These are phyloP conservation scores for Coemansia sp. DNA, from an alignment of 192 early-diverging fungal genomes.

Conservation along the genomic window DNA sequence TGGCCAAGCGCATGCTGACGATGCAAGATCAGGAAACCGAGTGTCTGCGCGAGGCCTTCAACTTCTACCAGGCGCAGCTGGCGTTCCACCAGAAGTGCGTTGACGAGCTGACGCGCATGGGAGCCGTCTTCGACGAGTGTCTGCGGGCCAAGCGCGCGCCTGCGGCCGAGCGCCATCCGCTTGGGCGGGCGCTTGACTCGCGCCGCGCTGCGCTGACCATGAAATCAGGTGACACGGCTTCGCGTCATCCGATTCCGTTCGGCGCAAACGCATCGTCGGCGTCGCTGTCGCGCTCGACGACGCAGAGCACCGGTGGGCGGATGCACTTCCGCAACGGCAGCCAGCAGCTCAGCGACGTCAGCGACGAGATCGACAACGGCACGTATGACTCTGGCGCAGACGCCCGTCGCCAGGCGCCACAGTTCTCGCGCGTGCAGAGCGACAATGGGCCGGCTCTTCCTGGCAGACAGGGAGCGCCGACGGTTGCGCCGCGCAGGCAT, in stretches of 20 bases:
- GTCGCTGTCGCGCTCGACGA: constrained; percentile 34
- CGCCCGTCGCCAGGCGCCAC: constrained; percentile 43
- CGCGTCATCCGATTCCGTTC: constrained; percentile 37
- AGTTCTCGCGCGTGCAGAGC: constrained; percentile 46
- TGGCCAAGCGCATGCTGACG: too few species aligned
- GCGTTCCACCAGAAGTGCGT: constrained; percentile 47
- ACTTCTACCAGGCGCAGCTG: constrained; percentile 54
- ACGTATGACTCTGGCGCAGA: constrained; percentile 10
- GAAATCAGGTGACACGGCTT: constrained; percentile 19
- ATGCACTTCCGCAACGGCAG: constrained; percentile 29
- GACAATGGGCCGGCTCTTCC: constrained; percentile 37
- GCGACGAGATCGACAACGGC: constrained; percentile 14
- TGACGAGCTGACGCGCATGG: constrained; percentile 37
- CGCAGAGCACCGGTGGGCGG: constrained; percentile 15
- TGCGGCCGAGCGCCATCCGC: constrained; percentile 37
- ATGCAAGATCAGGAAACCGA: constrained; percentile 82
- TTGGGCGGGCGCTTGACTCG: constrained; percentile 22
- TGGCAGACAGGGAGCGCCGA: constrained; percentile 23
- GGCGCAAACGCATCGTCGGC: constrained; percentile 7
- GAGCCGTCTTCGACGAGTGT: constrained; percentile 38
- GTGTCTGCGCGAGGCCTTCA: constrained; percentile 56
- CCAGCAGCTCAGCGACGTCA: constrained; percentile 40
- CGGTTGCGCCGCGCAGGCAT: constrained; percentile 53
- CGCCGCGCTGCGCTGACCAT: constrained; percentile 36
- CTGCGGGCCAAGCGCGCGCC: constrained; percentile 35